These are phyloP conservation scores for Neoboletus brunneissimus DNA, from an alignment of 768 basidiomycete genomes.

Conservation along the genomic window DNA sequence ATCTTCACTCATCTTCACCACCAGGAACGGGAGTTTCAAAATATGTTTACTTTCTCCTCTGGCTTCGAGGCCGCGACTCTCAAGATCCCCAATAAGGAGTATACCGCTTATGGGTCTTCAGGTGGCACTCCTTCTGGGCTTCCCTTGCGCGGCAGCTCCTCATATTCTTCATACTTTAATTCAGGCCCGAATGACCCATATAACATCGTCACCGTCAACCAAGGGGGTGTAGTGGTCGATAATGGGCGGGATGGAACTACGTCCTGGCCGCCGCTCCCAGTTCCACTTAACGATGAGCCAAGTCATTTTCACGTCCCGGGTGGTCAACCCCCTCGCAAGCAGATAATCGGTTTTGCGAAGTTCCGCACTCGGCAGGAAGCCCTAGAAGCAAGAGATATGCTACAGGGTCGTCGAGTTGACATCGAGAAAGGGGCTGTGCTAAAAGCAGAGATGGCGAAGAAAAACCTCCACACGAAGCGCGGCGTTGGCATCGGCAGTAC, in stretches of 20 bases:
- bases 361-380: constrained; percentile 89
- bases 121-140: constrained; percentile 35
- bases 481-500: constrained; percentile 68
- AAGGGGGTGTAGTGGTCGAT: constrained; percentile 81
- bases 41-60: constrained; percentile 95
- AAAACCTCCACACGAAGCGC: constrained; percentile 95
- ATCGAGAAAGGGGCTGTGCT: constrained; percentile 88
- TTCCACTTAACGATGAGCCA: constrained; percentile 33
- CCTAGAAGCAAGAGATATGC: constrained; percentile 76
- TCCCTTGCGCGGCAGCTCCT: constrained; percentile 36
- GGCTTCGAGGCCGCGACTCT: constrained; percentile 98
- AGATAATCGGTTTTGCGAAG: constrained; percentile 98
- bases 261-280: constrained; percentile 55
- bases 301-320: constrained; percentile 32
- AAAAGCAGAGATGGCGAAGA: constrained; percentile 99
- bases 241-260: constrained; percentile 70
- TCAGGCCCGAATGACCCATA: constrained; percentile 74
- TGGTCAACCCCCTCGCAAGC: constrained; percentile 69
- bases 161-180: constrained; percentile 36
- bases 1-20: constrained; percentile 15
- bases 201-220: constrained; percentile 78
- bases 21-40: constrained; percentile 98
- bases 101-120: constrained; percentile 63
- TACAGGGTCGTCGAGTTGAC: constrained; percentile 90
- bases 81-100: constrained; percentile 94